phyloP scores from a whole-genome alignment of 2,329 filamentous ascomycete species.

The Stagonosporopsis tanaceti region DNA sequence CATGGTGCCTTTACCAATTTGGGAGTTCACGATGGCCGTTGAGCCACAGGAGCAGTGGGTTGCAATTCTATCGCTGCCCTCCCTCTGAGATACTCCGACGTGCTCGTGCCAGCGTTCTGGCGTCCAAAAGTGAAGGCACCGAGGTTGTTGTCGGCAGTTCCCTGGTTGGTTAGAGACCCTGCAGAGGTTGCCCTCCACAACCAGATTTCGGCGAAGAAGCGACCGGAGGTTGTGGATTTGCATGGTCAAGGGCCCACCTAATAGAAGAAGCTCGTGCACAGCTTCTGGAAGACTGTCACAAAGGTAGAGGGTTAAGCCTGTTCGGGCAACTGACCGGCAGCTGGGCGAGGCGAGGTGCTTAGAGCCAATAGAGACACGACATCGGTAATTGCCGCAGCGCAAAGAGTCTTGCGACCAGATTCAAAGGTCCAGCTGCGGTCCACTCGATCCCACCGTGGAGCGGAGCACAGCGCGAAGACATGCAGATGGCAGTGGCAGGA shows the following conservation, averaged over 20 bases:
- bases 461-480: constrained; percentile 18
- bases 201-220: constrained; percentile 18
- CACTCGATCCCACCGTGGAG: constrained; percentile 15
- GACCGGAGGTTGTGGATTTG: constrained; percentile 18
- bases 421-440: constrained; percentile 15
- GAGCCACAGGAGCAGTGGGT: too few relatives aligned
- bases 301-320: constrained; percentile 18
- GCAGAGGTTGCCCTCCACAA: constrained; percentile 26
- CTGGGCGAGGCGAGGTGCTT: constrained; percentile 13
- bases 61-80: too few relatives aligned
- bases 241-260: constrained; percentile 19
- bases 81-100: constrained; percentile 7
- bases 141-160: constrained; percentile 9
- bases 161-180: constrained; percentile 26
- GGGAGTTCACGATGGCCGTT: constrained; percentile 13
- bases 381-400: constrained; percentile 14
- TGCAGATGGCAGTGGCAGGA: constrained; percentile 27
- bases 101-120: constrained; percentile 16
- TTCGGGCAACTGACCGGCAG: constrained; percentile 21
- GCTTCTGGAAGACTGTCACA: constrained; percentile 31
- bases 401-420: constrained; percentile 17
- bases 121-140: constrained; percentile 9
- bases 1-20: background rate
- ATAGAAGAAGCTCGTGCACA: constrained; percentile 26
- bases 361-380: constrained; percentile 13